Evolutionary conservation across 148 eudicot genomes (phyloP).

Genomic region (Spergularia bocconei): DNA sequence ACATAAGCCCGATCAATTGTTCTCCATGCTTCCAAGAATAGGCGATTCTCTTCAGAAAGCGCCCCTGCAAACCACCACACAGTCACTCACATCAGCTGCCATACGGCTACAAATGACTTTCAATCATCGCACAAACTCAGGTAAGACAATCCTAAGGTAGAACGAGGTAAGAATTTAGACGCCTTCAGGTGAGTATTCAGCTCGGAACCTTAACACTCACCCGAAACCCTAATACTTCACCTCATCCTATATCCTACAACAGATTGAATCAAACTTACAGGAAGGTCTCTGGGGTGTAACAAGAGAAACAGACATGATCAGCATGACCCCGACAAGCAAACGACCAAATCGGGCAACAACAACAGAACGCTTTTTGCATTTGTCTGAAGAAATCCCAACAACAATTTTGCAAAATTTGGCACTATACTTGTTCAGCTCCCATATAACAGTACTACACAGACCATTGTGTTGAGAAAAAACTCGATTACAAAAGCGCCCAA

Average conservation of each 20-base stretch:
- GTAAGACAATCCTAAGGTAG: too few species aligned
- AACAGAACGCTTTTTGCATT: conserved; percentile 15
- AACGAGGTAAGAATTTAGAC: too few species aligned
- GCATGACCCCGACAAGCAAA: conserved; percentile 55
- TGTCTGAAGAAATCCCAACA: conserved; percentile 28
- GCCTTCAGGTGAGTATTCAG: too few species aligned
- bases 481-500: conserved; percentile 23
- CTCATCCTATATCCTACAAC: too few species aligned
- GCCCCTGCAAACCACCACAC: conserved; percentile 67
- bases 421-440: conserved; percentile 31
- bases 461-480: conserved; percentile 22
- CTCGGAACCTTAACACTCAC: too few species aligned
- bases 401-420: conserved; percentile 30
- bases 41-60: conserved; percentile 83
- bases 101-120: not conserved
- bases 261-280: conserved; percentile 51
- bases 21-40: conserved; percentile 98
- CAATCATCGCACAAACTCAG: too few species aligned
- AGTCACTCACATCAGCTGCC: conserved; percentile 12
- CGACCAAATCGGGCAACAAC: conserved; percentile 33
- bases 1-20: conserved; percentile 91
- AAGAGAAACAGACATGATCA: conserved; percentile 56
- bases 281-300: conserved; percentile 57
- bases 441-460: conserved; percentile 31
- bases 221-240: too few species aligned